Evolutionary conservation across 2,329 filamentous ascomycete genomes (phyloP).

Genomic region (Penicillium sp.): DNA sequence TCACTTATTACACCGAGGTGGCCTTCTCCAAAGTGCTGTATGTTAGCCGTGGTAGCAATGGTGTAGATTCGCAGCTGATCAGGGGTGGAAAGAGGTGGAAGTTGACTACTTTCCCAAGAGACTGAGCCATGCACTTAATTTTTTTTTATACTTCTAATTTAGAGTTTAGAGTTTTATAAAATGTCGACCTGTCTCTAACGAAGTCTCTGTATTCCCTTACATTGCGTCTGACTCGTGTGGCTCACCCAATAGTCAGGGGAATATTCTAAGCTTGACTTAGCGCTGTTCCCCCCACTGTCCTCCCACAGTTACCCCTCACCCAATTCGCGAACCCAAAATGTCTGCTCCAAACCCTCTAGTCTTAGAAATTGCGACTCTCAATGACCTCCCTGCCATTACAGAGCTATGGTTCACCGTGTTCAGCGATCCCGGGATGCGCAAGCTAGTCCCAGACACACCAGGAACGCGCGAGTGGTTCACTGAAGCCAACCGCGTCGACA

Average conservation of each 20-base stretch:
- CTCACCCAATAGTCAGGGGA: too few species aligned
- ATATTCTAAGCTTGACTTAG: not conserved
- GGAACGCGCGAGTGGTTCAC: slow-evolving; percentile 28
- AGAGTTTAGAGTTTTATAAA: not conserved
- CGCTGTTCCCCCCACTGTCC: not conserved
- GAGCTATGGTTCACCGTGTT: slow-evolving; percentile 29
- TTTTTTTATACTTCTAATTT: not conserved
- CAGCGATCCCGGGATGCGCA: slow-evolving; percentile 17
- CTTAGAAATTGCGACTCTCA: slow-evolving; percentile 17
- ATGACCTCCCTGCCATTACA: slow-evolving; percentile 25
- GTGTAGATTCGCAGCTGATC: slow-evolving; percentile 21
- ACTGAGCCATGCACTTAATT: not conserved
- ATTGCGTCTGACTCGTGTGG: not conserved
- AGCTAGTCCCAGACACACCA: slow-evolving; percentile 29
- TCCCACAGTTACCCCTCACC: not conserved
- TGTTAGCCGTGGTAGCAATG: slow-evolving; percentile 19
- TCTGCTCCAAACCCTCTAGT: not conserved
- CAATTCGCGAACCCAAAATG: not conserved
- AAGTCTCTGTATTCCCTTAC: not conserved
- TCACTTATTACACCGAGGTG: slow-evolving; percentile 35
- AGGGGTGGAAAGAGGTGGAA: slow-evolving; percentile 16
- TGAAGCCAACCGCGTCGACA: slow-evolving; percentile 20
- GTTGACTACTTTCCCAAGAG: slow-evolving; percentile 20
- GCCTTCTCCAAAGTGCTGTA: slow-evolving; percentile 26
- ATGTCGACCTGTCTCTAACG: not conserved